Evolutionary conservation across 2,329 filamentous ascomycete species (phyloP).

Genomic region (Blastomyces emzantsi): DNA sequence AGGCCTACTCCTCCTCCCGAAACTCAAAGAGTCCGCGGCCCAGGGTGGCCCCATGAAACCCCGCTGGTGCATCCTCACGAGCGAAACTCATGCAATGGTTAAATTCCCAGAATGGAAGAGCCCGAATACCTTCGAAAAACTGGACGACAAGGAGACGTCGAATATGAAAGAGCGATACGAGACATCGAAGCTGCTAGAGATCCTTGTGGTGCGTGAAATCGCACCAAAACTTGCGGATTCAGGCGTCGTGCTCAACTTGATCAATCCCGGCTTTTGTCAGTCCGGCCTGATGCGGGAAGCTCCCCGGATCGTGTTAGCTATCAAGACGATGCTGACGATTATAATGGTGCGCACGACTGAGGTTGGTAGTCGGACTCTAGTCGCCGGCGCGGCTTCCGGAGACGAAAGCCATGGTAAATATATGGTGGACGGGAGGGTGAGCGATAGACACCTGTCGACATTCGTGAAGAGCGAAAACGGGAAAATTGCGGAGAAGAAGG

Average conservation of each 20-base stretch:
- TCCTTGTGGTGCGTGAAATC: conserved; percentile 38
- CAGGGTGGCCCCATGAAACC: background rate
- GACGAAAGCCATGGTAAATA: conserved; percentile 36
- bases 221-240: conserved; percentile 23
- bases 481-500: background rate
- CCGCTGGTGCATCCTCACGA: background rate
- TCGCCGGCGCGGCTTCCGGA: conserved; percentile 32
- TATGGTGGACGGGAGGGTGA: background rate
- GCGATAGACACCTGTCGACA: background rate
- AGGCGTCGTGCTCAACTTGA: conserved; percentile 42
- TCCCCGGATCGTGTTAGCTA: conserved; percentile 8
- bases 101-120: conserved; percentile 31
- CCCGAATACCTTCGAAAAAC: conserved; percentile 28
- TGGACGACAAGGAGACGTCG: conserved; percentile 18
- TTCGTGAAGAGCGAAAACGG: background rate
- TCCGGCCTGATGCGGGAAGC: conserved; percentile 38
- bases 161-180: conserved; percentile 32
- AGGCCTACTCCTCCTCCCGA: conserved; percentile 43
- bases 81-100: background rate
- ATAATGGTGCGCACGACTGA: conserved; percentile 39
- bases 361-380: conserved; percentile 40
- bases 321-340: conserved; percentile 24
- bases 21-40: conserved; percentile 37
- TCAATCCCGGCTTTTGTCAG: conserved; percentile 48
- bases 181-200: conserved; percentile 42